Evolutionary conservation across 2,329 filamentous ascomycete genomes (phyloP), one percentile per base, ranked within the genome.

Genomic region (Colletotrichum melonis): DNA sequence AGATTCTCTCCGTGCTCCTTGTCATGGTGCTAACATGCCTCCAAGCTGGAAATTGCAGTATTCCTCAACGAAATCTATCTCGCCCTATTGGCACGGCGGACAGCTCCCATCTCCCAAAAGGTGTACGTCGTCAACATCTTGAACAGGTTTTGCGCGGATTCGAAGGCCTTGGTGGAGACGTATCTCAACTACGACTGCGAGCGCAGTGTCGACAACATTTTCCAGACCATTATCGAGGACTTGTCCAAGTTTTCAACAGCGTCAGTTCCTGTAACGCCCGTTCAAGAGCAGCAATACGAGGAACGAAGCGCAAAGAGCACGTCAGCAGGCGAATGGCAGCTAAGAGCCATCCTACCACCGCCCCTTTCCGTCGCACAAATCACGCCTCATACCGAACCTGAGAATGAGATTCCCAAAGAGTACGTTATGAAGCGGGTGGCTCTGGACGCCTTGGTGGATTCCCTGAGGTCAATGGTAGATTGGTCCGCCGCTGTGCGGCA

Each of bases 151-250:
- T 95, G 93, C 72, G 92, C 91, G 19, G 97, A 99, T 80, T 94
- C 96, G 1, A 90, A 94, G 76, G 95, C 95, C 0, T 82, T 99
- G 62, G 97, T 99, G 19, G 97, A 99, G 82, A 93, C 95, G 16
- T 99, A 99, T 82, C 89, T 99, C 75, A 99, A 99, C 82, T 99
- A 99, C 80, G 97, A 99, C 81, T 99, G 97, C 84, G 97, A 98
- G 79, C 90, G 96, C 73, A 95, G 95, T 54, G 90, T 98, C 73
- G 96, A 98, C 84, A 99, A 99, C 82, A 97, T 98, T 82, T 99
- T 97, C 81, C 97, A 99, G 83, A 93, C 90, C 24, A 92, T 98
- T 67, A 95, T 99, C 63, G 97, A 99, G 81, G 95, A 98, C 82
- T 86, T 99, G 22, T 97, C 96, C 38, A 93, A 93, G 77, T 93